These are phyloP conservation scores for Amborella trichopoda DNA, from an alignment of 164 flowering plant genomes.

Conservation along the genomic window DNA sequence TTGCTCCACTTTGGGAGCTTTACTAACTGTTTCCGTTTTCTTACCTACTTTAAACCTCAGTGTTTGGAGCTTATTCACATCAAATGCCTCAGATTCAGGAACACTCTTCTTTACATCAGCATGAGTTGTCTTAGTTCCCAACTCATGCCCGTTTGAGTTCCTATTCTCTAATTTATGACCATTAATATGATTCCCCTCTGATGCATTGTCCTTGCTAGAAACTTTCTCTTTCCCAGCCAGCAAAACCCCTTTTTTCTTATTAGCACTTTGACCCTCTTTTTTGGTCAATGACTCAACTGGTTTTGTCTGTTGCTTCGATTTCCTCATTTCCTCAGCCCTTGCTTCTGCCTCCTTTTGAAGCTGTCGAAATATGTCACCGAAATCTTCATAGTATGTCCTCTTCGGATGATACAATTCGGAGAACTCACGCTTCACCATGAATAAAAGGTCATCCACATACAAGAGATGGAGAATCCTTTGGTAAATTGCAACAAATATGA, in stretches of 20 bases:
- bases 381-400: constrained; percentile 50
- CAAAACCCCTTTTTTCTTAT: constrained; percentile 12
- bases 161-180: constrained; percentile 8
- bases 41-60: constrained; percentile 55
- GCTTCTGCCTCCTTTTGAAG: constrained; percentile 77
- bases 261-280: constrained; percentile 20
- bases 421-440: constrained; percentile 75
- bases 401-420: constrained; percentile 69
- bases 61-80: constrained; percentile 80
- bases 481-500: constrained; percentile 92
- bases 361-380: constrained; percentile 80
- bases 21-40: constrained; percentile 44
- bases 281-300: constrained; percentile 32
- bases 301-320: constrained; percentile 42
- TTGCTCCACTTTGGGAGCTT: constrained; percentile 52
- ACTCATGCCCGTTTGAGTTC: not conserved
- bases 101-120: constrained; percentile 39
- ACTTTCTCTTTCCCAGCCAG: constrained; percentile 38
- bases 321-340: constrained; percentile 79
- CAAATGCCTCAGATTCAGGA: constrained; percentile 57
- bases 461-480: constrained; percentile 69
- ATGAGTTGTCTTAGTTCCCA: constrained; percentile 14
- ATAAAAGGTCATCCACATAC: constrained; percentile 85
- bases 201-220: constrained; percentile 52
- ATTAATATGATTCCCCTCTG: not conserved